These are phyloP conservation scores for Sporothrix mexicana DNA, from an alignment of 2,329 filamentous ascomycete genomes.

Conservation along the genomic window DNA sequence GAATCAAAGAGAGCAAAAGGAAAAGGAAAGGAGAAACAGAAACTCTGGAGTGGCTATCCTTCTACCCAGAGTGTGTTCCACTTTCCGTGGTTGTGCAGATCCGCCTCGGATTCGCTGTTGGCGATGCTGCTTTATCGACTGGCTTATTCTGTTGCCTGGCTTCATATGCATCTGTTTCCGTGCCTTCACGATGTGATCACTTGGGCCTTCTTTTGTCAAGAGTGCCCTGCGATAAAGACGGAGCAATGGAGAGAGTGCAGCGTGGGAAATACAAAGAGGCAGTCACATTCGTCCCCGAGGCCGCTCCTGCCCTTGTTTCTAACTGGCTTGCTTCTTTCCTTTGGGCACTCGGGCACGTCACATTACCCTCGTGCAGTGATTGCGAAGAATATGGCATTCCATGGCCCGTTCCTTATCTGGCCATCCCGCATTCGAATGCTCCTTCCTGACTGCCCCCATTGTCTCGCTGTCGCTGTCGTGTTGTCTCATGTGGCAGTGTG, in stretches of 20 bases:
- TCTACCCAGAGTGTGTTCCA: neutral
- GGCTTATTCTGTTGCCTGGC: neutral
- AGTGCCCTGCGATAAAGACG: neutral
- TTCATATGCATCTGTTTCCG: neutral
- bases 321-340: neutral
- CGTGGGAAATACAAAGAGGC: neutral
- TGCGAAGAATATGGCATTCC: neutral
- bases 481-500: conserved; percentile 1
- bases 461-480: neutral
- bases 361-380: neutral
- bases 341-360: neutral
- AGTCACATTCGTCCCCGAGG: neutral
- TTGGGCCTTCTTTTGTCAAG: neutral
- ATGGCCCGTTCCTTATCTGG: conserved; percentile 14
- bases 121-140: neutral
- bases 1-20: neutral
- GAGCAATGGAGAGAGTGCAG: neutral
- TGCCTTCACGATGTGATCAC: conserved; percentile 14
- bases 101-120: conserved; percentile 24
- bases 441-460: too few relatives aligned
- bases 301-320: neutral
- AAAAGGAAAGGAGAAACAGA: neutral
- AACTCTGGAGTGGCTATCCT: neutral
- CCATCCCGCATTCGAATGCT: neutral
- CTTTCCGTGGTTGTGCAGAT: conserved; percentile 15